Evolutionary conservation across 2,329 filamentous ascomycete species (phyloP).

Genomic region (Didymella arachidicola): DNA sequence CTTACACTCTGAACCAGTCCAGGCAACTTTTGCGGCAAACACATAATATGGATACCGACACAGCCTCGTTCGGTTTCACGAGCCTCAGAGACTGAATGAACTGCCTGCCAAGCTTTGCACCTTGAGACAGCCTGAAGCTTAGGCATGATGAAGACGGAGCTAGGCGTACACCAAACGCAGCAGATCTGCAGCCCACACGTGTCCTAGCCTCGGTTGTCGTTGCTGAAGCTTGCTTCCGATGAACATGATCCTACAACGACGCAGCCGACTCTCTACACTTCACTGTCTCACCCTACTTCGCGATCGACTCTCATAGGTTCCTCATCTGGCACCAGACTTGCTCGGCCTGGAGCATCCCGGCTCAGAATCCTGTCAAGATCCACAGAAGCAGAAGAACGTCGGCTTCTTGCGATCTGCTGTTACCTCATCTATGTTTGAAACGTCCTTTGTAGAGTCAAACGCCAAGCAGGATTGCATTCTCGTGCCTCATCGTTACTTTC

Average conservation of each 20-base stretch:
- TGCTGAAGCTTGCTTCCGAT: slow-evolving; percentile 11
- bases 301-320: slow-evolving; percentile 17
- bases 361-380: slow-evolving; percentile 19
- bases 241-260: not conserved
- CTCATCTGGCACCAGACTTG: slow-evolving; percentile 11
- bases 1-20: not conserved
- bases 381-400: slow-evolving; percentile 29
- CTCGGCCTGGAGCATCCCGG: slow-evolving; percentile 13
- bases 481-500: slow-evolving; percentile 23
- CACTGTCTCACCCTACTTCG: slow-evolving; percentile 23
- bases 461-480: slow-evolving; percentile 23
- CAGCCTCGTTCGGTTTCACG: slow-evolving; percentile 35
- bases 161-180: slow-evolving; percentile 9
- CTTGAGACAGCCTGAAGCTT: slow-evolving; percentile 32
- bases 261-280: slow-evolving; percentile 16
- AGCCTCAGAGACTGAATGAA: slow-evolving; percentile 27
- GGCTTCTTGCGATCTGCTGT: slow-evolving; percentile 28
- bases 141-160: slow-evolving; percentile 20
- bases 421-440: slow-evolving; percentile 40
- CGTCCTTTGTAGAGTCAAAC: slow-evolving; percentile 13
- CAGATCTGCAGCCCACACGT: slow-evolving; percentile 6
- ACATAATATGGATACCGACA: slow-evolving; percentile 13
- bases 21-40: not conserved
- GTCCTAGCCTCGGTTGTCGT: slow-evolving; percentile 7
- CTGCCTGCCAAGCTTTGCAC: slow-evolving; percentile 37